Base-by-base conservation (phyloP, 495 filamentous ascomycete species). In the Tuber indicum region DNA sequence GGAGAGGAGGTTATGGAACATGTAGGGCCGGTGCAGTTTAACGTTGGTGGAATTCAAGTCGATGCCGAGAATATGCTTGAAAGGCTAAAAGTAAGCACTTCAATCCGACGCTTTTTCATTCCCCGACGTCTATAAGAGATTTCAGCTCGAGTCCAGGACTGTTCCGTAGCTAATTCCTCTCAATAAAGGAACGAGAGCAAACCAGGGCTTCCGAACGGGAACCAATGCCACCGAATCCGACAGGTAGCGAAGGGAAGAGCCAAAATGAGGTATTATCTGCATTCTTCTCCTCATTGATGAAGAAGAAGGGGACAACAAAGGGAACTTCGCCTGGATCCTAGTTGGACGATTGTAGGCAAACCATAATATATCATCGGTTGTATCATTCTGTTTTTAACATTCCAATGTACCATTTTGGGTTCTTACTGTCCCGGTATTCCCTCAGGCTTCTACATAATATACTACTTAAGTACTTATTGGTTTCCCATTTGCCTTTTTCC, bases 1-100 rank as follows among this genome's bases (percentile, higher is more conserved):
- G 71, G 71, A 12, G 75, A 90, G 82, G 88, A 89, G 58, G 87
- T 88, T 75, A 91, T 96, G 71, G 93, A 97, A 82, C 93, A 97
- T 78, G 97, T 97, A 77, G 95, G 95, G 0, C 94, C 94, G 4
- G 94, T 97, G 76, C 94, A 98, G 81, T 97, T 97, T 85, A 98
- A 98, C 82, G 93, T 97, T 88, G 95, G 94, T 36, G 95, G 95
- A 75, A 97, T 98, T 75, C 94, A 98, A 82, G 93, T 98, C 14
- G 94, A 98, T 85, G 94, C 94, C 14, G 95, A 98, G 81, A 96
- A 97, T 78, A 96, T 97, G 92, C 84, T 97, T 72, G 92, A 94
- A 83, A 90, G 92, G 83, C 87, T 97, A 70, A 93, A 93, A 89
- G 94, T 96, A 86, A 80, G 86, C 82, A 45, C 10, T 62, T 58